Percentiles rank a stretch among this genome's conserved stretches.
Conservation (phyloP, 495 filamentous ascomycete species). For the Peziza echinospora region DNA sequence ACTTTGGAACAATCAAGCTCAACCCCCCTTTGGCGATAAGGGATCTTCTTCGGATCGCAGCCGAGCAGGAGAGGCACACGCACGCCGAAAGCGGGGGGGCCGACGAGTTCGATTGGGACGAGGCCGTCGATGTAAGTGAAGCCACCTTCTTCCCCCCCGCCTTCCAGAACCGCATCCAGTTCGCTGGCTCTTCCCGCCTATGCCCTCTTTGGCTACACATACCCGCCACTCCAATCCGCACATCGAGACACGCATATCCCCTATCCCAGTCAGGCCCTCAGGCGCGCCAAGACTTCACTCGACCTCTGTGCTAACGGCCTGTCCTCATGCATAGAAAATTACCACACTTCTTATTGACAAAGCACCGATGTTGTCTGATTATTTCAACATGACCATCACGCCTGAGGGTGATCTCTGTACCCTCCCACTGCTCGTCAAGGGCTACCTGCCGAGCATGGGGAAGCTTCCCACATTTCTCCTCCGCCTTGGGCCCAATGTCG, state of each 20-base stretch:
- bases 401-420: conserved; percentile 50
- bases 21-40: conserved; percentile 49
- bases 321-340: conserved; percentile 7
- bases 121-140: conserved; percentile 40
- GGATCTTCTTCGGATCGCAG: conserved; percentile 51
- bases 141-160: conserved; percentile 1
- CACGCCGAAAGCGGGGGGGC: conserved; percentile 8
- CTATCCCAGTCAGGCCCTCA: too few relatives aligned
- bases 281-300: too few relatives aligned
- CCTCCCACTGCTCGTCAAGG: conserved; percentile 71
- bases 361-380: conserved; percentile 74
- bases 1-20: conserved; percentile 72
- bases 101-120: conserved; percentile 38
- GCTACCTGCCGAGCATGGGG: conserved; percentile 62
- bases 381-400: conserved; percentile 73
- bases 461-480: conserved; percentile 83
- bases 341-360: conserved; percentile 41
- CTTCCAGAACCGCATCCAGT: too few relatives aligned
- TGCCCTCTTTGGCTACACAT: background rate
- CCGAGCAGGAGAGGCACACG: conserved; percentile 36
- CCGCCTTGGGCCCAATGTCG: conserved; percentile 47
- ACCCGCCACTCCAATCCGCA: background rate
- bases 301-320: too few relatives aligned
- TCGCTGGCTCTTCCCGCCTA: too few relatives aligned
- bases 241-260: background rate